phyloP scores from a whole-genome alignment of 2,329 filamentous ascomycete genomes.

The Pseudogymnoascus verrucosus region DNA sequence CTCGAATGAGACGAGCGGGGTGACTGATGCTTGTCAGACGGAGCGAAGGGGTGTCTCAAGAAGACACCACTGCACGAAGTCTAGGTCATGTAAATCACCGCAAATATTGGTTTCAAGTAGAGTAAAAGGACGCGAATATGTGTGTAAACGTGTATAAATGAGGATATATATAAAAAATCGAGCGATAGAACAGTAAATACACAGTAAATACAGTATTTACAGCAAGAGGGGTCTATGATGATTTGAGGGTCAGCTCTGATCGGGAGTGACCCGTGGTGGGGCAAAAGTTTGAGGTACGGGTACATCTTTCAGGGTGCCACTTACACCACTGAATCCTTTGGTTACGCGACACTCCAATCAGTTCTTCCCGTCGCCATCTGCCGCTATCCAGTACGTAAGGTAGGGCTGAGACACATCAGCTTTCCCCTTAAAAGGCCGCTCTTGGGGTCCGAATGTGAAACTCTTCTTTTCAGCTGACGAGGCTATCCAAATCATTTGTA shows the following conservation, averaged over 20 bases:
- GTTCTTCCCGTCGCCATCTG: slow-evolving; percentile 1
- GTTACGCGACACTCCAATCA: background rate
- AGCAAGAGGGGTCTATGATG: background rate
- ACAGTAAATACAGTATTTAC: background rate
- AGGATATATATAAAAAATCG: background rate
- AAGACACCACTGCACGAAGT: slow-evolving; percentile 1
- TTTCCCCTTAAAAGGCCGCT: background rate
- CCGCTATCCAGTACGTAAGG: background rate
- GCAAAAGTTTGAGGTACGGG: background rate
- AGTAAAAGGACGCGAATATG: background rate
- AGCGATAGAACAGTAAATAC: background rate
- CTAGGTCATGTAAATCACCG: background rate
- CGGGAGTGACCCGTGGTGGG: slow-evolving; percentile 7
- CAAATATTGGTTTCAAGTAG: slow-evolving; percentile 4
- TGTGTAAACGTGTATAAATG: background rate
- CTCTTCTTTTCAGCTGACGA: background rate
- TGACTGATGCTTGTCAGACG: slow-evolving; percentile 8
- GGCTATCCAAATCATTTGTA: background rate
- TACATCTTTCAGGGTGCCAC: slow-evolving; percentile 5
- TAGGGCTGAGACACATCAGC: slow-evolving; percentile 2
- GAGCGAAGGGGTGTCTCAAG: background rate
- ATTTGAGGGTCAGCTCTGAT: slow-evolving; percentile 7
- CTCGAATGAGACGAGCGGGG: slow-evolving; percentile 7
- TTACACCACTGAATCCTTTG: slow-evolving; percentile 1
- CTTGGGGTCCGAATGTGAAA: background rate